Evolutionary conservation across 2,329 filamentous ascomycete genomes (phyloP), one percentile per base, ranked within the genome.

Genomic region (Onygena corvina): DNA sequence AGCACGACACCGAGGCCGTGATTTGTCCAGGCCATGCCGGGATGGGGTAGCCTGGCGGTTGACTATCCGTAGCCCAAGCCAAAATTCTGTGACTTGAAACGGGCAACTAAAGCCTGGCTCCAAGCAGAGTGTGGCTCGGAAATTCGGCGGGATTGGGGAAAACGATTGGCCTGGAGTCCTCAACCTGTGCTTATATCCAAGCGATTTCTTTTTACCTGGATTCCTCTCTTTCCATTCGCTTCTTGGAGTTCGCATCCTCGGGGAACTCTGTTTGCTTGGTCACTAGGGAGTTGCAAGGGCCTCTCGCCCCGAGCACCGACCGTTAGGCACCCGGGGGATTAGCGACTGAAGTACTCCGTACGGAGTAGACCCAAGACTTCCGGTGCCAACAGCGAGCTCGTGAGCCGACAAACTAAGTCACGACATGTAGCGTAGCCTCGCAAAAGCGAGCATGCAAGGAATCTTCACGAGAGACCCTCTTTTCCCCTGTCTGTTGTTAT

Each of bases 171-270:
- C 21, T 6, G 8, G 6, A 14, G 20, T 8, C n/a, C 8, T 20
- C 5, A 18, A 42, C 4, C 36, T 4, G 36, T 21, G 21, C 21
- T 11, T 2, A 27, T 42, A 25, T 42, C n/a, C n/a, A n/a, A n/a
- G n/a, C n/a, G n/a, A n/a, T n/a, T n/a, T 42, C 36, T 11, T 42
- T 42, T 23, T 25, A 12, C 12, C 6, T 6, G 36, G 21, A n/a
- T 25, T 42, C 27, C 36, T 27, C 16, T 42, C 14, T 42, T 40
- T 42, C 27, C 36, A 42, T 42, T 42, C 36, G 36, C 36, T 42
- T 42, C 27, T 11, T n/a, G 21, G 35, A n/a, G n/a, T 12, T 40
- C 36, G n/a, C 21, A 42, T 42, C 21, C 36, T 42, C 27, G 25
- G 36, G 36, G 36, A 20, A 42, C n/a, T 21, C 34, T 36, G 3